Evolutionary conservation across 225 moss, liverwort and hornwort species (phyloP), one percentile per base, ranked within the genome.

Genomic region (Physcomitrellopsis africana): DNA sequence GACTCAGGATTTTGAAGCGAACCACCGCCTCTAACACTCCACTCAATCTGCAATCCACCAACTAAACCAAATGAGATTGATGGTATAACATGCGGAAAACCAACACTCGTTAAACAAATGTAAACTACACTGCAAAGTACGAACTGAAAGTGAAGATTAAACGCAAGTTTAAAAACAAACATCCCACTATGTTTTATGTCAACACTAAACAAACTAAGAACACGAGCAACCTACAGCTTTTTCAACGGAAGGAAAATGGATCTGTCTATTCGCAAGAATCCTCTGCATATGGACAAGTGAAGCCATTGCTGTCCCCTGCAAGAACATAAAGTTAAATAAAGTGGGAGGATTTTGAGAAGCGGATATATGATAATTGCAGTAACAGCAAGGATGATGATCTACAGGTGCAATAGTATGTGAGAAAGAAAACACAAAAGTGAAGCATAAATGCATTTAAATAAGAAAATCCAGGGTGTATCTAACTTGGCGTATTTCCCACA

Each of bases 21-120:
- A 76, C 96, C 93, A 75, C 93, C 99, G 54, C 95, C 95, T 87
- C 89, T 93, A 59, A 99, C 99, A 82, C 90, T 99, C 99, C 99
- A 99, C 75, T 95, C 90, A 61, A 99, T 93, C 99, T 99, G 84
- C 47, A 67, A 71, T 78, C 46, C 77, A 83, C 51, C 62, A 24
- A 81, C n/a, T 24, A 48, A 60, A 69, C 54, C 20, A 80, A 0
- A 62, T 32, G 16, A 56, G 23, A 32, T 59, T 22, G 20, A 76
- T 54, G 8, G 70, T 24, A 59, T n/a, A 59, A 13, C 32, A 69
- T 52, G 47, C 62, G 45, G 43, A 44, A 23, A 55, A 63, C 32
- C 12, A 24, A 43, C 63, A 51, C 56, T 22, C 29, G 18, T 52
- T 48, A 69, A 53, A 26, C 12, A 70, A 26, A 68, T 17, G 60